Evolutionary conservation across 805 yeast species (phyloP), one percentile per base, ranked within the genome.

Genomic region (Candida cerambycidarum): DNA sequence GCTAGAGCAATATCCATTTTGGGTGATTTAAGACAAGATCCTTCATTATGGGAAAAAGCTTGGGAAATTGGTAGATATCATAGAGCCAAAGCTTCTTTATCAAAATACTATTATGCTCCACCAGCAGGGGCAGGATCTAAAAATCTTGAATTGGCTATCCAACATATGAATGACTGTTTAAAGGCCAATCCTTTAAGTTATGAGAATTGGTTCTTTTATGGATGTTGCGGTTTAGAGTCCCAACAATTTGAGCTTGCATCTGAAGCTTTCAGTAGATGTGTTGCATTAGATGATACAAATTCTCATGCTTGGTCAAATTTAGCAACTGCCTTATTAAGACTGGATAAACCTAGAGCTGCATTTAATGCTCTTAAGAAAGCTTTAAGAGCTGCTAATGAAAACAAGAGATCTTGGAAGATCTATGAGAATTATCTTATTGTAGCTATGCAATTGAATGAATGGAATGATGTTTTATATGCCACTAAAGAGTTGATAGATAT

Each of bases 261-360:
- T 0, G 95, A 87, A 57, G 97, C 97, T 0, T 90, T 93, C 59
- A 83, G 96, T 0, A 73, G 97, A 55, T 89, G 97, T 66, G 90
- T 89, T 24, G 71, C 95, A 0, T 59, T 90, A 29, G 96, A 89
- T 59, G 95, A 86, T 17, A 75, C 82, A 0, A 89, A 82, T 55
- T 72, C 90, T 1, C 80, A 80, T 57, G 80, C 96, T 2, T 93
- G 99, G 99, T 82, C 95, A 9, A 93, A 93, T 57, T 72, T 93
- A 53, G 89, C 96, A 4, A 82, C 93, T 9, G 82, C 97, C 0
- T 73, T 87, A 42, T 65, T 89, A 30, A 77, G 76, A 48, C 57
- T 76, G 40, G 82, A 76, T 41, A 85, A 86, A 60, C 62, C 77
- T 15, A 75, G 78, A 48, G 95, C 89, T 51, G 96, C 98, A 0